phyloP scores from a whole-genome alignment of 2,329 filamentous ascomycete species.

The Aspergillus nomiae region DNA sequence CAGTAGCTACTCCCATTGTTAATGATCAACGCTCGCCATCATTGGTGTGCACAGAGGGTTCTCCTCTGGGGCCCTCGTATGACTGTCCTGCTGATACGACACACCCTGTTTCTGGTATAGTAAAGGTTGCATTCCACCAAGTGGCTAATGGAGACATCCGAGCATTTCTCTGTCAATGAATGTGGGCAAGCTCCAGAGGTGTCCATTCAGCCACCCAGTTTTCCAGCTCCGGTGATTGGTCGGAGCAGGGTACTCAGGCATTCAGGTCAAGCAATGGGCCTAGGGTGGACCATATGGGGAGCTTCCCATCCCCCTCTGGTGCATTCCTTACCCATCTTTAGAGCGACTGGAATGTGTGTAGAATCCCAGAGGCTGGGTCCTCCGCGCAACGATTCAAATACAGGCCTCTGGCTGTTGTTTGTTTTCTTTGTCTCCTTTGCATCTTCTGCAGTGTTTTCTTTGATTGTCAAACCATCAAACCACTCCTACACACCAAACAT shows the following conservation, averaged over 20 bases:
- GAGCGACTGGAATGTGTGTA: slow-evolving; percentile 36
- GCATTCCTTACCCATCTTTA: slow-evolving; percentile 40
- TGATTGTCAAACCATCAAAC: slow-evolving; percentile 42
- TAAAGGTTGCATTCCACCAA: slow-evolving; percentile 37
- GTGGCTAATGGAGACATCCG: slow-evolving; percentile 32
- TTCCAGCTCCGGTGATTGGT: slow-evolving; percentile 27
- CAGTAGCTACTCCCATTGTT: slow-evolving; percentile 11
- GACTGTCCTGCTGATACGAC: slow-evolving; percentile 25
- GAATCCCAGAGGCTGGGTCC: slow-evolving; percentile 40
- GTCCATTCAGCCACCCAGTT: slow-evolving; percentile 27
- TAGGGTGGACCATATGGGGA: slow-evolving; percentile 22
- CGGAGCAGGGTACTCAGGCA: slow-evolving; percentile 17
- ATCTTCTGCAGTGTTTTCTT: slow-evolving; percentile 43
- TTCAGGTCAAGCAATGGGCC: slow-evolving; percentile 24
- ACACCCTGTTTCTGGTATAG: slow-evolving; percentile 36
- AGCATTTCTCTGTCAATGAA: slow-evolving; percentile 9
- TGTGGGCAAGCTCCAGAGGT: slow-evolving; percentile 7
- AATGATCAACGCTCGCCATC: neutral
- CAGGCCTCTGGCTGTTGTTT: slow-evolving; percentile 41
- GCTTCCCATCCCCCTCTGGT: slow-evolving; percentile 23
- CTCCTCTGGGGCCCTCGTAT: slow-evolving; percentile 25
- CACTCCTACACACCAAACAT: slow-evolving; percentile 22
- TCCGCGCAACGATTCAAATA: slow-evolving; percentile 40
- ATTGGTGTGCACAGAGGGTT: slow-evolving; percentile 21
- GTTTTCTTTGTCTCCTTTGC: slow-evolving; percentile 47